These are phyloP conservation scores for Adansonia rubrostipa DNA, from an alignment of 441 rosid species.

Conservation along the genomic window DNA sequence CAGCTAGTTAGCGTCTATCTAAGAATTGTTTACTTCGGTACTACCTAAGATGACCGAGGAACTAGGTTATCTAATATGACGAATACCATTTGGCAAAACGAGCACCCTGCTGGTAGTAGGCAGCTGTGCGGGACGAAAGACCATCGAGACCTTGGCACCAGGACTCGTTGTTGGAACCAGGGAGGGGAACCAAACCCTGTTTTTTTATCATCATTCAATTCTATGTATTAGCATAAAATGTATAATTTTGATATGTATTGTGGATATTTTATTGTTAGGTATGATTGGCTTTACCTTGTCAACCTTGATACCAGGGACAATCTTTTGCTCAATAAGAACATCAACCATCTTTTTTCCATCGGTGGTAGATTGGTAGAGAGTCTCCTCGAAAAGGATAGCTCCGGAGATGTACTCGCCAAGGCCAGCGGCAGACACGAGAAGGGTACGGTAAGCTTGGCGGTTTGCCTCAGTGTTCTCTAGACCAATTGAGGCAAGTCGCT, in stretches of 20 bases:
- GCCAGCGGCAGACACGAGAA: slow-evolving; percentile 78
- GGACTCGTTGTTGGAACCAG: slow-evolving; percentile 83
- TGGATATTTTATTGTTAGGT: neutral
- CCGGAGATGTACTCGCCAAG: slow-evolving; percentile 84
- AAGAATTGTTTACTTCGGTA: neutral
- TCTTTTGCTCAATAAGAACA: slow-evolving; percentile 77
- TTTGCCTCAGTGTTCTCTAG: slow-evolving; percentile 87
- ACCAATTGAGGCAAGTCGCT: slow-evolving; percentile 75
- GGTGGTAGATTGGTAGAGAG: slow-evolving; percentile 82
- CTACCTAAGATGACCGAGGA: neutral
- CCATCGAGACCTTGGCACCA: slow-evolving; percentile 99
- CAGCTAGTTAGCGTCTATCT: neutral
- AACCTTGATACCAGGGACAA: slow-evolving; percentile 92
- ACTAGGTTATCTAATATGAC: neutral
- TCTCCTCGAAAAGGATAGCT: slow-evolving; percentile 84
- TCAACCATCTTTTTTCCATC: slow-evolving; percentile 90
- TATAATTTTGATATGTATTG: neutral
- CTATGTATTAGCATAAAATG: neutral
- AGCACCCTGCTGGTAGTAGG: slow-evolving; percentile 96
- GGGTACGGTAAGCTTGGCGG: slow-evolving; percentile 94
- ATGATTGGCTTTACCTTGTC: slow-evolving; percentile 62
- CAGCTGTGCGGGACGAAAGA: slow-evolving; percentile 84
- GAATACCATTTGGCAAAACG: slow-evolving; percentile 92
- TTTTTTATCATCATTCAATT: neutral
- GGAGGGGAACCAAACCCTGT: slow-evolving; percentile 64